These are phyloP conservation scores for Schizochytrium sp. DNA, from an alignment of 108 stramenopile species.

Conservation along the genomic window DNA sequence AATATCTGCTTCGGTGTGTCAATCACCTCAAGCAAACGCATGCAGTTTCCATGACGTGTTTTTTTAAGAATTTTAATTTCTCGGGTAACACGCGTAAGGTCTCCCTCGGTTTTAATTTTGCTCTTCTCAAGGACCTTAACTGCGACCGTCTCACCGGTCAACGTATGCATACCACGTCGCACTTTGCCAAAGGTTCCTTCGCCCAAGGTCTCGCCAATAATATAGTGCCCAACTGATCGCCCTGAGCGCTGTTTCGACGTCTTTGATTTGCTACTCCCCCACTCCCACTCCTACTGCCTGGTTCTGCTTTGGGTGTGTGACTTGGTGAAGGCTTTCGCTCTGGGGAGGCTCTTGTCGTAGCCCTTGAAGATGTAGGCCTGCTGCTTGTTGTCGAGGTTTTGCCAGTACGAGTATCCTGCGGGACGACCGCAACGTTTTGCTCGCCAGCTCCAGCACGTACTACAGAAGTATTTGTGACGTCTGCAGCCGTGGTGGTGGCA, in stretches of 20 bases:
- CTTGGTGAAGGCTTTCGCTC: not conserved
- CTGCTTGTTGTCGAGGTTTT: too few relatives aligned
- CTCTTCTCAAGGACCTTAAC: slow-evolving; percentile 78
- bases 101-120: slow-evolving; percentile 72
- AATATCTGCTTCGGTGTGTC: slow-evolving; percentile 78
- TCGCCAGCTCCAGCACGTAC: too few relatives aligned
- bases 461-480: too few relatives aligned
- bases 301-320: not conserved
- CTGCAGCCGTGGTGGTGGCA: too few relatives aligned
- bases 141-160: slow-evolving; percentile 78
- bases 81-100: slow-evolving; percentile 79
- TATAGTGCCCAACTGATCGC: slow-evolving; percentile 67
- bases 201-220: slow-evolving; percentile 76
- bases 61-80: slow-evolving; percentile 82
- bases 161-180: slow-evolving; percentile 67
- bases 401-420: too few relatives aligned
- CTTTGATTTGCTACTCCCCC: not conserved
- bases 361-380: too few relatives aligned
- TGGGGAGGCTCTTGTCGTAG: too few relatives aligned
- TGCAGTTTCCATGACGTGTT: slow-evolving; percentile 73
- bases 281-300: not conserved
- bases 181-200: slow-evolving; percentile 81
- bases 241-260: slow-evolving; percentile 17
- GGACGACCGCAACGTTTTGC: too few relatives aligned
- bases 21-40: slow-evolving; percentile 79